Percentiles rank a stretch among this genome's conserved stretches.
Conservation (phyloP, 768 basidiomycete genomes). For the Lactarius hatsudake region DNA sequence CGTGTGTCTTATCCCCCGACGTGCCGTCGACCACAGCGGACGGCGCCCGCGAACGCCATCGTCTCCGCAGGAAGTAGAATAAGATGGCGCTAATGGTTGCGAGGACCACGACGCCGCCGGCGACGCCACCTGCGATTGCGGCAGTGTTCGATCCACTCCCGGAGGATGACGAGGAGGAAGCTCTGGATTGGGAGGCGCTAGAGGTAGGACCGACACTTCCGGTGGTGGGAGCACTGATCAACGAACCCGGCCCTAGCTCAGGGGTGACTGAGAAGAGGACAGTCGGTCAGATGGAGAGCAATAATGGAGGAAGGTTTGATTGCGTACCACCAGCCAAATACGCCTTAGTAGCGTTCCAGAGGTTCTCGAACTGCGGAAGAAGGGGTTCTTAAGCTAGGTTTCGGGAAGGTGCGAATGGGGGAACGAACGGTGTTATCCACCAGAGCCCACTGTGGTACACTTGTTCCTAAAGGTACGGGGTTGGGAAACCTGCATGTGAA, state of each 20-base stretch:
- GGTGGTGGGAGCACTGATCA: background rate
- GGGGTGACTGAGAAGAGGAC: background rate
- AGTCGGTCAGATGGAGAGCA: background rate
- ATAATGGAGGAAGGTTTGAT: background rate
- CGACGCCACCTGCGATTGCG: background rate
- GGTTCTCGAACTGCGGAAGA: background rate
- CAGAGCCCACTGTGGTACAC: slow-evolving; percentile 9
- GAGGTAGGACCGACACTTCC: background rate
- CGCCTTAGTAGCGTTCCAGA: background rate
- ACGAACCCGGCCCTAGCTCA: background rate
- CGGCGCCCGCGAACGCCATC: background rate
- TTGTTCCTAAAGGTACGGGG: background rate
- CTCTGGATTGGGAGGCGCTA: background rate
- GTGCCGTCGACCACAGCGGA: background rate
- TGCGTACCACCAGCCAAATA: background rate
- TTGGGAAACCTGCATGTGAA: slow-evolving; percentile 3
- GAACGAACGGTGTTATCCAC: background rate
- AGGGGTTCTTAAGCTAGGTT: background rate
- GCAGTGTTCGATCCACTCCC: background rate
- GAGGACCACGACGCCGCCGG: slow-evolving; percentile 1
- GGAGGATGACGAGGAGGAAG: background rate
- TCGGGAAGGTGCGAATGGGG: background rate
- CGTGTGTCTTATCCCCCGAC: background rate
- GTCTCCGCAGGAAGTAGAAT: background rate
- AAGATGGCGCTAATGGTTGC: background rate